phyloP scores from a whole-genome alignment of 1,284 basidiomycete species.

The Tylopilus sp. region DNA sequence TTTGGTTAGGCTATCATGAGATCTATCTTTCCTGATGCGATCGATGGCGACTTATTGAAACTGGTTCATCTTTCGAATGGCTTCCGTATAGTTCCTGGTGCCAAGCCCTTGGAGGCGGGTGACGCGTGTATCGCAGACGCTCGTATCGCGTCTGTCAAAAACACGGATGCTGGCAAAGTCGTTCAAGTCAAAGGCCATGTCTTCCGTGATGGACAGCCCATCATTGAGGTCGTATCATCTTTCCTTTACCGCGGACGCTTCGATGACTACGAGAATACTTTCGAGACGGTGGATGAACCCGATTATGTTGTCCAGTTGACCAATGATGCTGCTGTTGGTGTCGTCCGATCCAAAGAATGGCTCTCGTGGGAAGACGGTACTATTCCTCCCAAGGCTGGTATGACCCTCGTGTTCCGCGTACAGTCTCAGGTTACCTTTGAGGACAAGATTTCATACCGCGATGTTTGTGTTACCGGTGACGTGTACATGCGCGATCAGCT shows the following conservation, averaged over 20 bases:
- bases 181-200: slow-evolving; percentile 91
- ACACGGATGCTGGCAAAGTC: slow-evolving; percentile 89
- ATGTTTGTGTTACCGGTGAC: slow-evolving; percentile 80
- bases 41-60: slow-evolving; percentile 92
- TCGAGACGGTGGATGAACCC: slow-evolving; percentile 86
- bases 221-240: slow-evolving; percentile 91
- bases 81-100: slow-evolving; percentile 84
- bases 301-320: slow-evolving; percentile 81
- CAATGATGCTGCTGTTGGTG: slow-evolving; percentile 81
- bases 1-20: slow-evolving; percentile 85
- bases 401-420: slow-evolving; percentile 85
- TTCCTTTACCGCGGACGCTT: slow-evolving; percentile 98
- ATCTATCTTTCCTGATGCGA: slow-evolving; percentile 88
- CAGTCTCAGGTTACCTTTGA: slow-evolving; percentile 87
- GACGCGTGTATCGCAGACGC: slow-evolving; percentile 92
- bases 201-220: slow-evolving; percentile 67
- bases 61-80: slow-evolving; percentile 97
- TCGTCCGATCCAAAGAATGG: slow-evolving; percentile 96
- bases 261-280: slow-evolving; percentile 92
- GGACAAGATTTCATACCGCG: slow-evolving; percentile 83
- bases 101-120: slow-evolving; percentile 74
- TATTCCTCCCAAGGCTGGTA: slow-evolving; percentile 75
- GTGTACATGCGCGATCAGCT: slow-evolving; percentile 84
- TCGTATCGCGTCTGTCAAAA: slow-evolving; percentile 84
- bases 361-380: slow-evolving; percentile 91